Base-by-base conservation (phyloP, 202 grass and related monocot genomes). In the Digitaria exilis region DNA sequence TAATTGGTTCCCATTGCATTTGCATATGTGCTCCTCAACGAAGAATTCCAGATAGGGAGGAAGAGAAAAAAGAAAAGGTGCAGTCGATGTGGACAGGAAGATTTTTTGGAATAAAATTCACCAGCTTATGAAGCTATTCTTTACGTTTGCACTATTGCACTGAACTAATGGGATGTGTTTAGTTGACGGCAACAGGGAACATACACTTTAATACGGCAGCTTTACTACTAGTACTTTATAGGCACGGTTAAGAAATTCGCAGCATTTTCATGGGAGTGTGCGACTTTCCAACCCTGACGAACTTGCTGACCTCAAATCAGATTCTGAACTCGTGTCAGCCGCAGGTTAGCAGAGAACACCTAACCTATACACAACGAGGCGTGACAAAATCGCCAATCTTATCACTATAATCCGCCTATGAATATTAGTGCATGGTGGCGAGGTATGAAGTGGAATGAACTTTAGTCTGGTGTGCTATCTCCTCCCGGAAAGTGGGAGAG, bases 21-120 rank as follows among this genome's bases (percentile, higher is more conserved):
- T 68, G 81, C 71, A 81, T 76, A 52, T 56, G 37, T 76, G 82
- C 65, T 85, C 12, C 71, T 57, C 49, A 34, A n/a, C 6, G 41
- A 19, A 3, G 78, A 78, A 89, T 77, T 82, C 56, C 56, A 77
- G n/a, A 12, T 7, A 31, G 37, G 28, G 29, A 50, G 76, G n/a
- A n/a, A n/a, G n/a, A n/a, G n/a, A n/a, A n/a, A 75, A 59, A 25
- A 85, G 62, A 13, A 42, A 66, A 50, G 30, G 16, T 24, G 26
- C 18, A 55, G 31, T 29, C 17, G 58, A 69, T 24, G 28, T n/a
- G 31, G 76, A 76, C 19, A 10, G 18, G 7, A 21, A 11, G 14
- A 65, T 25, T 34, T 46, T 46, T 17, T 0, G 14, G 69, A 80
- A 75, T 75, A 56, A 34, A 64, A 44, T 44, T 80, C 71, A 48